Percentiles rank a stretch among this genome's conserved stretches.
These are phyloP conservation scores for Pseudonitzschia multiseries DNA, from an alignment of 108 stramenopile species.

Conservation along the genomic window DNA sequence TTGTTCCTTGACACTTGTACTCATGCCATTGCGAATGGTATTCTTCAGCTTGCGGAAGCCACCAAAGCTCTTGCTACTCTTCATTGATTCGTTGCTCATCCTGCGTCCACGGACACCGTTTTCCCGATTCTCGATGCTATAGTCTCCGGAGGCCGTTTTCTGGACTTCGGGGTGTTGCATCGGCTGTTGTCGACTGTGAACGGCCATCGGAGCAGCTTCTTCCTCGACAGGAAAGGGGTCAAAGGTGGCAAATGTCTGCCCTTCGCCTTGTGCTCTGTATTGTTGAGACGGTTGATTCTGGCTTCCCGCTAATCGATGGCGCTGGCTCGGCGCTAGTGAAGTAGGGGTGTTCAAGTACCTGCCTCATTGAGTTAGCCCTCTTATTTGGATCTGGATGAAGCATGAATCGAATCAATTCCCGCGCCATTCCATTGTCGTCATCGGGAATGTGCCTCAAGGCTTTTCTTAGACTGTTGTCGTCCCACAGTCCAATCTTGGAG, in stretches of 20 bases:
- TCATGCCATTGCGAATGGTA: slow-evolving; percentile 1
- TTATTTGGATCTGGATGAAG: slow-evolving; percentile 73
- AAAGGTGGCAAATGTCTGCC: not conserved
- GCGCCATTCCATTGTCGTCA: slow-evolving; percentile 40
- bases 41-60: slow-evolving; percentile 12
- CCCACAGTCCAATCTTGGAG: slow-evolving; percentile 81
- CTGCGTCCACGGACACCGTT: slow-evolving; percentile 28
- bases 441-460: slow-evolving; percentile 65
- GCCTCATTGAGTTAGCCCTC: slow-evolving; percentile 60
- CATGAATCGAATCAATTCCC: slow-evolving; percentile 58
- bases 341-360: slow-evolving; percentile 78
- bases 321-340: slow-evolving; percentile 36
- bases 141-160: not conserved
- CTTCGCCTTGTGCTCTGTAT: not conserved
- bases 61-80: slow-evolving; percentile 17
- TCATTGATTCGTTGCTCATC: slow-evolving; percentile 2
- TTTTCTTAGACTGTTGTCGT: slow-evolving; percentile 69
- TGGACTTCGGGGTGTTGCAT: not conserved
- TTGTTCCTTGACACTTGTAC: not conserved
- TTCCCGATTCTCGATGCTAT: slow-evolving; percentile 25
- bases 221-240: not conserved
- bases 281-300: slow-evolving; percentile 5
- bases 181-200: slow-evolving; percentile 6
- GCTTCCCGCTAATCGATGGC: slow-evolving; percentile 13
- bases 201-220: not conserved